Percentiles rank a stretch among this genome's conserved stretches.
Evolutionary conservation across 257 asterid species (phyloP).

Genomic region (Plantago ovata): DNA sequence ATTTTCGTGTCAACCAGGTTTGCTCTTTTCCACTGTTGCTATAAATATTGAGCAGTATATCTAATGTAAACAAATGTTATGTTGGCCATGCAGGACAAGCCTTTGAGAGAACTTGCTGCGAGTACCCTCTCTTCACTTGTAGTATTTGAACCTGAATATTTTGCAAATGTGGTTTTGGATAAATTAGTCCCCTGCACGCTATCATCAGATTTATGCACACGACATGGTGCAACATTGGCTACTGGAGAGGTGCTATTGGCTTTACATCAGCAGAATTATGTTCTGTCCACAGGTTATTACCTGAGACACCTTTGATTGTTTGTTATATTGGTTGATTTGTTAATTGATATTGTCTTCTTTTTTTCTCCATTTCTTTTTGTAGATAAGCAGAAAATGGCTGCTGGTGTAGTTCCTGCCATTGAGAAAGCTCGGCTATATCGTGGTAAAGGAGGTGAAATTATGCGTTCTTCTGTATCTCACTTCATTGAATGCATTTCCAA

Average conservation of each 20-base stretch:
- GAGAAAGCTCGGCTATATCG: slow-evolving; percentile 98
- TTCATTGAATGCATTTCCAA: slow-evolving; percentile 76
- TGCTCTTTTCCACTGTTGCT: slow-evolving; percentile 19
- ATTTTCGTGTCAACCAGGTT: slow-evolving; percentile 14
- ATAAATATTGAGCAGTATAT: slow-evolving; percentile 13
- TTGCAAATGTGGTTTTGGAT: slow-evolving; percentile 56
- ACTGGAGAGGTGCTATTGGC: slow-evolving; percentile 83
- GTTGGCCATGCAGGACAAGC: slow-evolving; percentile 67
- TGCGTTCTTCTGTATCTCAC: slow-evolving; percentile 96
- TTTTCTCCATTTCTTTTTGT: slow-evolving; percentile 24
- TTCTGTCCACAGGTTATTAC: slow-evolving; percentile 65
- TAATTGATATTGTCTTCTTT: slow-evolving; percentile 13
- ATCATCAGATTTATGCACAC: slow-evolving; percentile 91
- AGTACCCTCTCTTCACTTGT: slow-evolving; percentile 83
- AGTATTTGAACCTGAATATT: slow-evolving; percentile 74
- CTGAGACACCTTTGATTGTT: slow-evolving; percentile 14
- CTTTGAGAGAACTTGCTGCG: slow-evolving; percentile 94
- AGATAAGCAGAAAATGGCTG: slow-evolving; percentile 70
- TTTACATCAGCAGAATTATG: slow-evolving; percentile 49
- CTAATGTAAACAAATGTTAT: slow-evolving; percentile 20
- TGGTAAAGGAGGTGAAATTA: slow-evolving; percentile 98
- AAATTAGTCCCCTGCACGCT: slow-evolving; percentile 79
- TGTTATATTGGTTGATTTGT: neutral
- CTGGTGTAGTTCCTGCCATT: slow-evolving; percentile 87
- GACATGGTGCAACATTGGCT: slow-evolving; percentile 96